Base-by-base conservation (phyloP, 805 yeast genomes). In the Yamadazyma akitaensis region DNA sequence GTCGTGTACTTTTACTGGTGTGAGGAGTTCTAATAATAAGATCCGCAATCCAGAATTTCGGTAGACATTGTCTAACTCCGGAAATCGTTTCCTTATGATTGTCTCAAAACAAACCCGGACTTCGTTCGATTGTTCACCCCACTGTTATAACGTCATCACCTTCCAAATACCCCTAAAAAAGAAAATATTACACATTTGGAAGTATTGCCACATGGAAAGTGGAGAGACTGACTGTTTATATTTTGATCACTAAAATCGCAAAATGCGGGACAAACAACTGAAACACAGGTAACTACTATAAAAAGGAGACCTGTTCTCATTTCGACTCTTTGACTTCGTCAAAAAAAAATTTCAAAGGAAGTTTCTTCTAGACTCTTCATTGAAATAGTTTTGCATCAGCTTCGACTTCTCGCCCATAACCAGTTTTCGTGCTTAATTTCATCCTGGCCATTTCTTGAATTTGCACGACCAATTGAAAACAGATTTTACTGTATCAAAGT, bases 211-310 rank as follows among this genome's bases (percentile, higher is more conserved):
- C 37, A 33, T 33, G 37, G 17, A 33, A 33, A 33, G 37, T 33
- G 37, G 37, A 33, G 37, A 28, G 32, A 28, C 32, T 13, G 18
- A 25, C 14, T 36, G 28, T 36, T 36, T 38, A 8, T 38, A 26
- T 38, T 38, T 38, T 38, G 41, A 38, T 24, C 19, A 14, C 17
- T 25, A n/a, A 24, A 38, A 38, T n/a, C 31, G 25, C 25, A 26
- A 14, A 24, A 38, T 18, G 19, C 37, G 19, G 37, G n/a, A 33
- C 37, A n/a, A 7, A 16, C 6, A 33, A n/a, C 11, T 17, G 19
- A 17, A 17, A 33, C 8, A 33, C 17, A 33, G 33, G 3, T 16
- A 6, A 14, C 17, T 33, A 33, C 12, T 33, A 33, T 33, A 33
- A 33, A 33, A 16, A 10, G 37, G 37, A 16, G 37, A 10, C 17